Conservation (phyloP, 495 filamentous ascomycete species). For the Hypoxylon lienhwacheense region DNA sequence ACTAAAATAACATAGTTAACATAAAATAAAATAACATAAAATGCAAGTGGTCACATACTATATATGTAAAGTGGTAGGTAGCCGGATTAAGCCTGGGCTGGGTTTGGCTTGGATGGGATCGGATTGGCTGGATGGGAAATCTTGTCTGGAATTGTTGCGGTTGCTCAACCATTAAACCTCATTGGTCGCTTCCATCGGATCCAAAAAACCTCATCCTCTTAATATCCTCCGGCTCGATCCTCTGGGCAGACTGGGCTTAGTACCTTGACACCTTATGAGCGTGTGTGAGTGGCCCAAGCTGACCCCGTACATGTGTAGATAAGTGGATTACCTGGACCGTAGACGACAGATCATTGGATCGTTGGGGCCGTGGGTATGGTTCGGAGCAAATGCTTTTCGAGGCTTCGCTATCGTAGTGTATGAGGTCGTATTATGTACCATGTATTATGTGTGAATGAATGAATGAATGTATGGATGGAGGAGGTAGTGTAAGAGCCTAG, state of each 20-base stretch:
- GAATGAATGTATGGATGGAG: background rate
- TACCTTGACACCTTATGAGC: conserved; percentile 18
- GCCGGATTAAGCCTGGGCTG: conserved; percentile 38
- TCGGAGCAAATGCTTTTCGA: conserved; percentile 10
- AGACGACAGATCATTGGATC: conserved; percentile 18
- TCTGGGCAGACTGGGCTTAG: no score
- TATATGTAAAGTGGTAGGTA: conserved; percentile 21
- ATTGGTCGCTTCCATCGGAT: conserved; percentile 29
- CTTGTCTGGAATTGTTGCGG: no score
- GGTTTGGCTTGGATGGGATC: no score
- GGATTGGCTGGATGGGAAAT: conserved; percentile 33
- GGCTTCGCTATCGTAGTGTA: conserved; percentile 17
- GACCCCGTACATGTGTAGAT: conserved; percentile 25
- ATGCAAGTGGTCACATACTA: no score
- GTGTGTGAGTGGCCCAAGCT: conserved; percentile 32
- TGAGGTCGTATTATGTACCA: background rate
- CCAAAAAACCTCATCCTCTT: background rate
- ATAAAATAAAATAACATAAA: no score
- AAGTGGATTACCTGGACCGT: conserved; percentile 22
- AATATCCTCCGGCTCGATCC: background rate
- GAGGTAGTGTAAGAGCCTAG: conserved; percentile 6
- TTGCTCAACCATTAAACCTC: conserved; percentile 14
- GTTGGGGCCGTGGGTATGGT: conserved; percentile 31
- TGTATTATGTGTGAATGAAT: background rate
- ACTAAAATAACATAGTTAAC: no score